These are phyloP conservation scores for Cryptococcus amylolentus DNA, from an alignment of 1,284 basidiomycete genomes.

Conservation along the genomic window DNA sequence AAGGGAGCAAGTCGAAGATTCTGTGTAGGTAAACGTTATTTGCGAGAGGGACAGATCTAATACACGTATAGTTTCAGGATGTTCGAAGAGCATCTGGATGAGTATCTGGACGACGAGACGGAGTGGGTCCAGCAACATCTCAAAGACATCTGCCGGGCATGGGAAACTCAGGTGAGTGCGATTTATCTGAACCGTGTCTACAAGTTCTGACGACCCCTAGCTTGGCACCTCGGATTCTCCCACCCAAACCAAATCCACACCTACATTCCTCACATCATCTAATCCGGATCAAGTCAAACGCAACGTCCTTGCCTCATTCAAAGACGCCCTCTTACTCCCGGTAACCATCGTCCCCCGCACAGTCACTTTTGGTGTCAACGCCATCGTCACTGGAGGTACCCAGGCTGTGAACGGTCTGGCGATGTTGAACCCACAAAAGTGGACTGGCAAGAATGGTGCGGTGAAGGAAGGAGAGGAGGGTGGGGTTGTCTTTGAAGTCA, in stretches of 20 bases:
- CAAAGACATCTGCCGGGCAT: constrained; percentile 69
- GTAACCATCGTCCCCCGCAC: constrained; percentile 94
- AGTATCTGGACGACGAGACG: constrained; percentile 90
- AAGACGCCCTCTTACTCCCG: constrained; percentile 80
- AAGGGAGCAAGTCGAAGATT: constrained; percentile 65
- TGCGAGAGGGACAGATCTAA: background rate
- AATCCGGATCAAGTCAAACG: constrained; percentile 91
- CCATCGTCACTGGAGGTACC: constrained; percentile 59
- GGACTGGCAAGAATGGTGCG: constrained; percentile 53
- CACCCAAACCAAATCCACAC: constrained; percentile 32
- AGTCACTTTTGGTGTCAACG: constrained; percentile 66
- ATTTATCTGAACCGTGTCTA: background rate
- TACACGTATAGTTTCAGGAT: constrained; percentile 65
- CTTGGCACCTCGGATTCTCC: constrained; percentile 11
- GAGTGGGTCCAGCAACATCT: constrained; percentile 74
- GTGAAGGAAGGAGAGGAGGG: constrained; percentile 20
- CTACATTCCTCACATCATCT: constrained; percentile 70
- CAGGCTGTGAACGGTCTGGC: constrained; percentile 77
- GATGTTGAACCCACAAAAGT: constrained; percentile 81
- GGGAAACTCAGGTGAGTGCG: constrained; percentile 57
- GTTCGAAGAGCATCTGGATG: constrained; percentile 94
- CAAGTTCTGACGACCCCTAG: background rate
- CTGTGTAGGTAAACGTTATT: constrained; percentile 59
- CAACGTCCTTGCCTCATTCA: constrained; percentile 87
- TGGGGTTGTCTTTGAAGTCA: constrained; percentile 59